Base-by-base conservation (phyloP, 2,329 filamentous ascomycete genomes). In the Penicillium olsonii region DNA sequence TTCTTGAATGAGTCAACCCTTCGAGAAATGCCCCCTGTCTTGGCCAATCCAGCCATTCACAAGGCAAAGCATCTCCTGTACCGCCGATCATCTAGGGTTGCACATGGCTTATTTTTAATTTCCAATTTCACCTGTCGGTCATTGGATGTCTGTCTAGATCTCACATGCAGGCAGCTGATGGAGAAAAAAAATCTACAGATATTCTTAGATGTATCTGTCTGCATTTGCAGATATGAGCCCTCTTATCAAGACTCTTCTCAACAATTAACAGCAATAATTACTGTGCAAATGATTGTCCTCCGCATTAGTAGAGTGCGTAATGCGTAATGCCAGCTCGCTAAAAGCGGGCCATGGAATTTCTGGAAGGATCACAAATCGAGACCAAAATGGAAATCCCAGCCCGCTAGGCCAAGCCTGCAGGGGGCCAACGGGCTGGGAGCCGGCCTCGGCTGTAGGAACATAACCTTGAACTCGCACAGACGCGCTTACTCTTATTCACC, bases 21-120 rank as follows among this genome's bases (percentile, higher is more conserved):
- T 54, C 45, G 45, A 57, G 53, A 54, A 49, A 41, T 34, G 39
- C 31, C 50, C 50, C 55, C 46, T 50, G 34, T 45, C 43, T 39
- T 26, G 26, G 24, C 42, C 33, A 47, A 37, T n/a, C 39, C 47
- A 55, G 51, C 47, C 46, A 55, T 50, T 44, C 45, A 43, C 27
- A 54, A 37, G 19, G 10, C 31, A 44, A 53, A 31, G 19, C 10
- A 34, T 17, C 9, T 48, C 46, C 57, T 61, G 55, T 55, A 55
- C 54, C 50, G 55, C 49, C 54, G 59, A 61, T 61, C 59, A 29
- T 50, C 44, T 43, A 59, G 50, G 44, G 59, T 60, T 46, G 53
- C 57, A 61, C 56, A 61, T 61, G 57, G 57, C 49, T 45, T 42
- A 18, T 37, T 43, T 48, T 35, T 14, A 15, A 33, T 38, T 40